Conservation (phyloP, 805 yeast species). For the Cyberlindnera maritima region DNA sequence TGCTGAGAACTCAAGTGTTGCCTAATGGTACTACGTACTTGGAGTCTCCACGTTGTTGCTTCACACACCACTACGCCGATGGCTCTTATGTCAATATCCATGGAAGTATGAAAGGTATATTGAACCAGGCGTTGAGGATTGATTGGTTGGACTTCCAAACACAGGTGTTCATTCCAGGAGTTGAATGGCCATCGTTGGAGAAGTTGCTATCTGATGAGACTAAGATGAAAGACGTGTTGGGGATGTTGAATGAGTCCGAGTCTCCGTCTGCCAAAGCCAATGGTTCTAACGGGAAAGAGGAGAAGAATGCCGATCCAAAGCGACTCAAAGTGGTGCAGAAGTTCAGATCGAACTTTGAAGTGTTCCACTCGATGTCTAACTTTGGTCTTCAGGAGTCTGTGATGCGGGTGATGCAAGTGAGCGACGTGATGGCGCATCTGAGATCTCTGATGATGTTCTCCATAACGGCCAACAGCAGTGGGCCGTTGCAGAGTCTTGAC, state of each 20-base stretch:
- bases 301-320: slow-evolving; percentile 6
- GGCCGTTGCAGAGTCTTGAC: slow-evolving; percentile 57
- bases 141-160: slow-evolving; percentile 70
- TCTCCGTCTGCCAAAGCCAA: neutral
- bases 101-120: slow-evolving; percentile 59
- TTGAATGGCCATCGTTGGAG: slow-evolving; percentile 46
- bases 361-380: slow-evolving; percentile 46
- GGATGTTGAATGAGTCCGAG: slow-evolving; percentile 5
- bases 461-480: slow-evolving; percentile 41
- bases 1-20: slow-evolving; percentile 49
- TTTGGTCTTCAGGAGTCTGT: slow-evolving; percentile 66
- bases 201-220: slow-evolving; percentile 33
- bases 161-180: slow-evolving; percentile 43
- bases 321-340: slow-evolving; percentile 26
- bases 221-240: slow-evolving; percentile 17
- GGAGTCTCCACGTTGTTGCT: slow-evolving; percentile 48
- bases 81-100: slow-evolving; percentile 65
- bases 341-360: slow-evolving; percentile 39
- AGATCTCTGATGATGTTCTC: slow-evolving; percentile 62
- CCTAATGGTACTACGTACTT: slow-evolving; percentile 52
- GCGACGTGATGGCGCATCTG: slow-evolving; percentile 75
- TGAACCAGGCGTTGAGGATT: slow-evolving; percentile 60
- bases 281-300: neutral
- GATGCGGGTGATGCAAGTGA: slow-evolving; percentile 68
- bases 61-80: slow-evolving; percentile 56